Percentiles rank a stretch among this genome's conserved stretches.
phyloP scores from a whole-genome alignment of 345 rosid species.

The Syzygium grande region DNA sequence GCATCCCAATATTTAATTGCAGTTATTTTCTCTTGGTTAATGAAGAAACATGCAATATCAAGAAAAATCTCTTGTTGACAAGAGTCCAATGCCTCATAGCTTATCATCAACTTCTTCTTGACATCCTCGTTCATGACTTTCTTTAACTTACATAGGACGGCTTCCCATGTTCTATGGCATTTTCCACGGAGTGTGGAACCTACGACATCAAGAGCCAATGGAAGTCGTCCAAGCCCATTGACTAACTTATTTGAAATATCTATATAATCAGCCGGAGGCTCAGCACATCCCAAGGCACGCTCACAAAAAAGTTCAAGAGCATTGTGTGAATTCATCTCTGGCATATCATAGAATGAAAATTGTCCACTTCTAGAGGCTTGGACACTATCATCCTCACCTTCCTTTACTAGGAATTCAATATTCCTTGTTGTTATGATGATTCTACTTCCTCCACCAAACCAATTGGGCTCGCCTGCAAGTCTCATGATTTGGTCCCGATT shows the following conservation, averaged over 20 bases:
- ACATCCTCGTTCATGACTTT: neutral
- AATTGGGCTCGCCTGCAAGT: neutral
- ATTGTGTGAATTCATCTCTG: neutral
- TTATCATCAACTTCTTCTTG: neutral
- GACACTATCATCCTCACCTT: neutral
- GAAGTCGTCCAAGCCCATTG: neutral
- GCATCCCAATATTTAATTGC: neutral
- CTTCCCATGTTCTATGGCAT: neutral
- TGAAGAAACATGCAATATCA: neutral
- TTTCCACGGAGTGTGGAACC: neutral
- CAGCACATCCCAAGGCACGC: neutral
- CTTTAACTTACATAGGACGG: neutral
- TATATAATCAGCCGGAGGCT: neutral
- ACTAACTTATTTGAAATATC: neutral
- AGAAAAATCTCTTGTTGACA: neutral
- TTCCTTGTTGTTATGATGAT: neutral
- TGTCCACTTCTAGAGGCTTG: fast-evolving
- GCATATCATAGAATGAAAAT: neutral
- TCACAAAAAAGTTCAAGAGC: neutral
- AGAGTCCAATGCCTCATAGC: neutral
- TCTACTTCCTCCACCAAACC: neutral
- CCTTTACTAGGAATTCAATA: neutral
- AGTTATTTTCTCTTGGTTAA: neutral
- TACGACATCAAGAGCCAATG: neutral
- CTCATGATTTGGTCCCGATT: neutral